Conservation (phyloP, 108 stramenopile genomes). For the Cyclotella choctawhatcheeana region DNA sequence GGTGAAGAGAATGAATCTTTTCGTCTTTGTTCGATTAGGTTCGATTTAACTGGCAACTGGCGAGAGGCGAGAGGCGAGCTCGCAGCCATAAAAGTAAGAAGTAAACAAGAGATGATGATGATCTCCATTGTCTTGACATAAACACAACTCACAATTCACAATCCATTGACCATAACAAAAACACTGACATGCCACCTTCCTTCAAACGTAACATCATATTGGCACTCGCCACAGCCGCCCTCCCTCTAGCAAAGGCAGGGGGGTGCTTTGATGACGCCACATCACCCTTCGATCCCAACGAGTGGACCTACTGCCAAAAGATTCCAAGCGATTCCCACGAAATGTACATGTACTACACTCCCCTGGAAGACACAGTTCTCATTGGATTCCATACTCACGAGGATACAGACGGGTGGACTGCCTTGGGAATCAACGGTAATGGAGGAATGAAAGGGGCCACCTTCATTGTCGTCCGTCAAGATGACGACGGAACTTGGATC, state of each 20-base stretch:
- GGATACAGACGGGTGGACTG: slow-evolving; percentile 1
- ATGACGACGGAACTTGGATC: slow-evolving; percentile 1
- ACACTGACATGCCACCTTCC: no score
- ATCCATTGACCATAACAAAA: no score
- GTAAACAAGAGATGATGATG: no score
- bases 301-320: slow-evolving; percentile 13
- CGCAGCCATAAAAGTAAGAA: no score
- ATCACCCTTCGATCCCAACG: background rate
- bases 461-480: slow-evolving; percentile 3
- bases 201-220: no score
- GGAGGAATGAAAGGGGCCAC: slow-evolving; percentile 19
- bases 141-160: no score
- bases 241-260: background rate
- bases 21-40: no score
- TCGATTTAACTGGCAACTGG: no score
- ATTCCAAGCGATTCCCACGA: background rate
- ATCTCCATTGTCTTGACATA: no score
- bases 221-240: background rate
- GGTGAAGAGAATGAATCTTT: no score
- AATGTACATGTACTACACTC: slow-evolving; percentile 21
- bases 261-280: slow-evolving; percentile 3
- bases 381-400: background rate
- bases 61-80: no score
- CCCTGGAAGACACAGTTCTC: slow-evolving; percentile 10
- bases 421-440: slow-evolving; percentile 1